phyloP scores from a whole-genome alignment of 2,329 filamentous ascomycete species.

The Canariomyces notabilis region DNA sequence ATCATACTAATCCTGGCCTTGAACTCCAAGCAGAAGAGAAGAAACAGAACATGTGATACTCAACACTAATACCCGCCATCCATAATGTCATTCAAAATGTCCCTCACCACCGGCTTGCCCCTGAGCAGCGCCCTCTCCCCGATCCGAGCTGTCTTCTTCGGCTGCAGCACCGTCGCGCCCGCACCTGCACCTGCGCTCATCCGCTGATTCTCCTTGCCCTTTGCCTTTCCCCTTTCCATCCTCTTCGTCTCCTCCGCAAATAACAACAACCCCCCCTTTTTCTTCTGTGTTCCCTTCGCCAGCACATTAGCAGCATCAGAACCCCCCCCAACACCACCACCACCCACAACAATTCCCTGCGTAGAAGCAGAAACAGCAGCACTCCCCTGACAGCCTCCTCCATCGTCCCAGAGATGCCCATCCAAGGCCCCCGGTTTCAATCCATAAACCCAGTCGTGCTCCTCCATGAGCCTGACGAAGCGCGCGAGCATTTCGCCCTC shows the following conservation, averaged over 20 bases:
- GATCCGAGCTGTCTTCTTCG: constrained; percentile 50
- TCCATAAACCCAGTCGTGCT: constrained; percentile 73
- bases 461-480: constrained; percentile 74
- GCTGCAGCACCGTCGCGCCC: constrained; percentile 39
- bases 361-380: too few species aligned
- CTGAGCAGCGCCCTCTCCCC: constrained; percentile 59
- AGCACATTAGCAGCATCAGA: constrained; percentile 18
- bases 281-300: background rate
- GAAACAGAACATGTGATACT: background rate
- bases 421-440: constrained; percentile 60
- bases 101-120: constrained; percentile 63
- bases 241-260: background rate
- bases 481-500: constrained; percentile 69
- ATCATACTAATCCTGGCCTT: background rate
- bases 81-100: constrained; percentile 70
- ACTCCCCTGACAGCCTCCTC: constrained; percentile 41
- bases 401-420: constrained; percentile 64
- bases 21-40: background rate
- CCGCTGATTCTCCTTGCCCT: constrained; percentile 9
- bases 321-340: constrained; percentile 16
- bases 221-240: background rate
- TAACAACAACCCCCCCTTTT: constrained; percentile 4
- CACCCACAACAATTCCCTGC: constrained; percentile 16
- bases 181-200: constrained; percentile 1
- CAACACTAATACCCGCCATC: constrained; percentile 19